These are phyloP conservation scores for Aspergillus hiratsukae DNA, from an alignment of 2,329 filamentous ascomycete genomes.

Conservation along the genomic window DNA sequence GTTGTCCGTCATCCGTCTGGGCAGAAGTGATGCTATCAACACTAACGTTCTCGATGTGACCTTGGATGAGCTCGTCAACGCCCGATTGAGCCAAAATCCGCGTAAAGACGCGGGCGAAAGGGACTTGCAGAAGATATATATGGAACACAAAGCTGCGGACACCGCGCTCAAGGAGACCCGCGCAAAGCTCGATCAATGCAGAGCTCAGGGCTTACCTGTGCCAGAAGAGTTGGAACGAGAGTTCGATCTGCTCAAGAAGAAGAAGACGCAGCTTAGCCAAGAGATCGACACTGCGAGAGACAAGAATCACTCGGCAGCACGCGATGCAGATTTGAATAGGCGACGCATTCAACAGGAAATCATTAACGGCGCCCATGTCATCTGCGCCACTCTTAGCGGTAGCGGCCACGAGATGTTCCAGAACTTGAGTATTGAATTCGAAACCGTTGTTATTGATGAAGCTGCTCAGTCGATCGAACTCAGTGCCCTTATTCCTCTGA, in stretches of 20 bases:
- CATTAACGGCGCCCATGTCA: constrained; percentile 81
- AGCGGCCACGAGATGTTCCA: constrained; percentile 98
- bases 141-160: constrained; percentile 57
- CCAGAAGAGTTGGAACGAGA: constrained; percentile 61
- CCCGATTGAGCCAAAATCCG: constrained; percentile 53
- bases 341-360: constrained; percentile 86
- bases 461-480: constrained; percentile 97
- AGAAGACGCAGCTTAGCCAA: constrained; percentile 70
- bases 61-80: constrained; percentile 83
- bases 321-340: constrained; percentile 80
- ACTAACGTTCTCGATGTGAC: constrained; percentile 84
- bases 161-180: constrained; percentile 67
- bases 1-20: constrained; percentile 83
- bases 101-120: constrained; percentile 45
- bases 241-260: constrained; percentile 72
- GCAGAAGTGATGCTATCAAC: constrained; percentile 89
- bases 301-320: constrained; percentile 71
- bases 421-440: constrained; percentile 89
- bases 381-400: constrained; percentile 92
- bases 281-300: constrained; percentile 86
- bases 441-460: constrained; percentile 97
- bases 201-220: constrained; percentile 46
- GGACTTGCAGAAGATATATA: constrained; percentile 64
- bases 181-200: constrained; percentile 64
- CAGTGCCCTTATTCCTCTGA: constrained; percentile 91